These are phyloP conservation scores for Pyrenophora tritici-repentis DNA, from an alignment of 2,329 filamentous ascomycete species.

Conservation along the genomic window DNA sequence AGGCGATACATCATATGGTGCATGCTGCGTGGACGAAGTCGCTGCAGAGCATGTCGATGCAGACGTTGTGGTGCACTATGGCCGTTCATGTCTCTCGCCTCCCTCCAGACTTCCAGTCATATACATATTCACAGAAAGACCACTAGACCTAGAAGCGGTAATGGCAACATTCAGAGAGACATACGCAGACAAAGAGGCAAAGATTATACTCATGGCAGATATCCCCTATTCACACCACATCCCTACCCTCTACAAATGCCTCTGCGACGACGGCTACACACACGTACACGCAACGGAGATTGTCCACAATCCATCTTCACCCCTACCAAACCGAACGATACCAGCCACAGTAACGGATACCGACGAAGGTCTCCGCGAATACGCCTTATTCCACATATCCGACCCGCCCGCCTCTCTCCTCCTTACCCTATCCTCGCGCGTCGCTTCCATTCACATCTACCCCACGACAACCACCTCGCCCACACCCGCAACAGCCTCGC, in stretches of 20 bases:
- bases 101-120: conserved; percentile 86
- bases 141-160: conserved; percentile 66
- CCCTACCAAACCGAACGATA: conserved; percentile 82
- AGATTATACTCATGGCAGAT: conserved; percentile 83
- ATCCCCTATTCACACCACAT: conserved; percentile 84
- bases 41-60: conserved; percentile 92
- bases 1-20: conserved; percentile 94
- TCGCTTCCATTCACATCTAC: conserved; percentile 78
- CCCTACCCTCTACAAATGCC: conserved; percentile 56
- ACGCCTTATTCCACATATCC: conserved; percentile 84
- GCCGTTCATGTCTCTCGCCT: conserved; percentile 87
- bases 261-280: conserved; percentile 70
- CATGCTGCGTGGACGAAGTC: conserved; percentile 96
- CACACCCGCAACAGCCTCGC: conserved; percentile 40
- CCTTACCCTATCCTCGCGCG: conserved; percentile 82
- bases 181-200: conserved; percentile 67
- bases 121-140: conserved; percentile 82
- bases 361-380: conserved; percentile 61
- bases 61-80: conserved; percentile 92
- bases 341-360: conserved; percentile 56
- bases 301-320: conserved; percentile 75
- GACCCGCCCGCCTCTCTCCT: conserved; percentile 81
- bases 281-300: conserved; percentile 72
- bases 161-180: conserved; percentile 67
- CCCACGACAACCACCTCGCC: conserved; percentile 56